These are phyloP conservation scores for Scleroderma citrinum DNA, from an alignment of 768 basidiomycete genomes.

Conservation along the genomic window DNA sequence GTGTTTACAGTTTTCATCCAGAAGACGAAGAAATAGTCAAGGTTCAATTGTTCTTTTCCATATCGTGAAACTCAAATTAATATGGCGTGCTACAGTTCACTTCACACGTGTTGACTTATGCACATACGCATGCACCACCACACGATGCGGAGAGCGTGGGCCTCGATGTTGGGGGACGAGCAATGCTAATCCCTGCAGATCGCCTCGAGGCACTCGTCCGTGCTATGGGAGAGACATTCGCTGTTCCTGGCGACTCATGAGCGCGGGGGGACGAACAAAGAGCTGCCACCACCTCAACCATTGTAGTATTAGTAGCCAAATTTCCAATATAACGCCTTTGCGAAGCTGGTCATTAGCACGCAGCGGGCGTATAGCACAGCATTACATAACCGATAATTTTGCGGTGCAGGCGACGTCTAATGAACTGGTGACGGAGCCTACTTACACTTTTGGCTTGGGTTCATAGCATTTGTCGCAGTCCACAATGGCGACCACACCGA, in stretches of 20 bases:
- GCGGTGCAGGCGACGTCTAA: constrained; percentile 4
- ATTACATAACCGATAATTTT: constrained; percentile 5
- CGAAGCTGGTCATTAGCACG: no score
- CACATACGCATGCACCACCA: constrained; percentile 46
- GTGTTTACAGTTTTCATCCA: constrained; percentile 73
- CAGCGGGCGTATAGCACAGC: constrained; percentile 2
- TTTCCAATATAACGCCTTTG: no score
- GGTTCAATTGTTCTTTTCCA: constrained; percentile 34
- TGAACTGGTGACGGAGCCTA: neutral
- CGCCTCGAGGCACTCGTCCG: constrained; percentile 37
- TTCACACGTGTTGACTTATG: constrained; percentile 26
- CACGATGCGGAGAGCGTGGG: constrained; percentile 67
- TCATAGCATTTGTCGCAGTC: constrained; percentile 2
- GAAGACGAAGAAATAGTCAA: constrained; percentile 74
- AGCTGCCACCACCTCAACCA: no score
- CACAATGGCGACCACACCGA: constrained; percentile 13
- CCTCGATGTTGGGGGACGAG: constrained; percentile 58
- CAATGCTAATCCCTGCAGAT: constrained; percentile 54
- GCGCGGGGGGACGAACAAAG: no score
- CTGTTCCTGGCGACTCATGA: constrained; percentile 1
- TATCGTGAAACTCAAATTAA: neutral
- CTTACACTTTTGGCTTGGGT: neutral
- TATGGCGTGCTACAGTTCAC: constrained; percentile 12
- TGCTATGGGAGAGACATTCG: constrained; percentile 33
- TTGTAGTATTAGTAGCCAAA: no score